Percentiles rank a stretch among this genome's conserved stretches.
phyloP scores from a whole-genome alignment of 371 early-diverging fungal species.

The Capillidium heterosporum region DNA sequence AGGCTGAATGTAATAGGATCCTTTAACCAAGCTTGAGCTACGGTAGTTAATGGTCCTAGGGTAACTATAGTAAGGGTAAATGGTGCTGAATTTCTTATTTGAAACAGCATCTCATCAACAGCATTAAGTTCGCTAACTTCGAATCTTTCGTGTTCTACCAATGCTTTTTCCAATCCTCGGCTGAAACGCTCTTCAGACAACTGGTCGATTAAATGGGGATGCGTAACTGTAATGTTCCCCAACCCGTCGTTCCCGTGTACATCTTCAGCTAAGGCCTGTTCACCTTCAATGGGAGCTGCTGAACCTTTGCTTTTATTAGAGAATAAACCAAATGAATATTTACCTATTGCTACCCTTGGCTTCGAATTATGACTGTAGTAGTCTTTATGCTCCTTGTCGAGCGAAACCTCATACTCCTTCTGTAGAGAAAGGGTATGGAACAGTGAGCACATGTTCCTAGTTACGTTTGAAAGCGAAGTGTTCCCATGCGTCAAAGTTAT shows the following conservation, averaged over 20 bases:
- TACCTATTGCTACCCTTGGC: background rate
- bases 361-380: background rate
- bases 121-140: constrained; percentile 13
- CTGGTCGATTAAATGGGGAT: constrained; percentile 17
- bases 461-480: constrained; percentile 15
- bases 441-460: constrained; percentile 14
- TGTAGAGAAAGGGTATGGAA: constrained; percentile 9
- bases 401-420: constrained; percentile 3
- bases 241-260: constrained; percentile 31
- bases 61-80: constrained; percentile 25
- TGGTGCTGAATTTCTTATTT: constrained; percentile 19
- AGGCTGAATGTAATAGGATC: constrained; percentile 24
- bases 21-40: constrained; percentile 25
- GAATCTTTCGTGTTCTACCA: background rate
- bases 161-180: background rate
- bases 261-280: constrained; percentile 15
- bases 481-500: constrained; percentile 33
- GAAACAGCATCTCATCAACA: constrained; percentile 24
- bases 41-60: constrained; percentile 35
- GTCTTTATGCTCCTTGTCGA: background rate
- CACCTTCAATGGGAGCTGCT: constrained; percentile 16
- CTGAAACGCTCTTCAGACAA: constrained; percentile 16
- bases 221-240: constrained; percentile 19
- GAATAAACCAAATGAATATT: too few species aligned
- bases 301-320: constrained; percentile 10